These are phyloP conservation scores for Neonectria sp. DNA, from an alignment of 2,329 filamentous ascomycete genomes.

Conservation along the genomic window DNA sequence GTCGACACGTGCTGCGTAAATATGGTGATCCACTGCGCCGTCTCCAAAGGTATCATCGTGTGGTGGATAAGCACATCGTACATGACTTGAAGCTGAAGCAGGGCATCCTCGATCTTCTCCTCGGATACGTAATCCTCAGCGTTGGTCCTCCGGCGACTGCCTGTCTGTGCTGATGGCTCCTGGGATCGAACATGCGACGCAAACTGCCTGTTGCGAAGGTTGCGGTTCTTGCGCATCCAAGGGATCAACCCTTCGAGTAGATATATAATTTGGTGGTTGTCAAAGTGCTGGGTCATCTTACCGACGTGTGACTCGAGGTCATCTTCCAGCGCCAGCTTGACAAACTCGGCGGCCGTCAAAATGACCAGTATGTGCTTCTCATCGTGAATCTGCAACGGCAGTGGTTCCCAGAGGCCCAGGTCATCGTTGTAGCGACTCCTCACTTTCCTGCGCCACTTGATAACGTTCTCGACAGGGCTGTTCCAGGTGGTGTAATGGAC, in stretches of 20 bases:
- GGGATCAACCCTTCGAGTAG: slow-evolving; percentile 78
- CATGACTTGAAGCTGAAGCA: slow-evolving; percentile 78
- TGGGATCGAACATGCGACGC: slow-evolving; percentile 72
- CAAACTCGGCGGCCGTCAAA: slow-evolving; percentile 76
- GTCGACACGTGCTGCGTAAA: slow-evolving; percentile 87
- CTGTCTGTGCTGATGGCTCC: slow-evolving; percentile 46
- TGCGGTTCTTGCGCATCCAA: slow-evolving; percentile 80
- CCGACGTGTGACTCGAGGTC: slow-evolving; percentile 73
- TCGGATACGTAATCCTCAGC: slow-evolving; percentile 72
- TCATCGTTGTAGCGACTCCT: slow-evolving; percentile 74
- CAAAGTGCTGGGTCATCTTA: slow-evolving; percentile 68
- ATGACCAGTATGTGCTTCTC: slow-evolving; percentile 76
- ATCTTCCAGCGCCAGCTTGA: slow-evolving; percentile 68
- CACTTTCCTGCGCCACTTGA: slow-evolving; percentile 80
- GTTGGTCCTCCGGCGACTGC: slow-evolving; percentile 56
- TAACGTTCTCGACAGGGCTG: slow-evolving; percentile 65
- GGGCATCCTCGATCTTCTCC: slow-evolving; percentile 78
- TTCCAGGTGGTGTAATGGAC: slow-evolving; percentile 63
- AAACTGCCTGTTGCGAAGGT: slow-evolving; percentile 77
- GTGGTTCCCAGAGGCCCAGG: slow-evolving; percentile 76
- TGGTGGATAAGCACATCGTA: slow-evolving; percentile 81
- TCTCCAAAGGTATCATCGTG: slow-evolving; percentile 72
- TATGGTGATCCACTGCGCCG: slow-evolving; percentile 79
- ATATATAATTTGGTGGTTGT: slow-evolving; percentile 72
- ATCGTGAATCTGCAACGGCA: slow-evolving; percentile 62